These are phyloP conservation scores for Friedmanniomyces endolithicus DNA, from an alignment of 495 filamentous ascomycete genomes.

Conservation along the genomic window DNA sequence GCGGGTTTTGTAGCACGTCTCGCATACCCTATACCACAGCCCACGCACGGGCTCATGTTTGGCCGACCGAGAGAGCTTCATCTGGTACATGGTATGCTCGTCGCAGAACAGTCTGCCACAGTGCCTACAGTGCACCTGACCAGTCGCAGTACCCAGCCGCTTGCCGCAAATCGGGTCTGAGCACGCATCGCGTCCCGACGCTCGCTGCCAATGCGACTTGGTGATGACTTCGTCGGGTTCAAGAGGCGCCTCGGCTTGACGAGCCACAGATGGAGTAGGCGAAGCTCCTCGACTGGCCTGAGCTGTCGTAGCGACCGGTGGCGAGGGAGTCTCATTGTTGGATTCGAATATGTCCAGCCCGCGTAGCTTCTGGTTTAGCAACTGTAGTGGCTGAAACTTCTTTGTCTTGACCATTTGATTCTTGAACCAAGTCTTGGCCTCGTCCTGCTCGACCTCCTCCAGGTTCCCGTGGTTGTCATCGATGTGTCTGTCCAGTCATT, in stretches of 20 bases:
- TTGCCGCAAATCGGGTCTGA: slow-evolving; percentile 78
- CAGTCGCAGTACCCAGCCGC: slow-evolving; percentile 62
- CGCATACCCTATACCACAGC: slow-evolving; percentile 88
- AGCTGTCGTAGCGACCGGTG: not conserved
- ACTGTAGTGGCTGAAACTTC: slow-evolving; percentile 83
- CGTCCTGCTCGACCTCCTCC: slow-evolving; percentile 86
- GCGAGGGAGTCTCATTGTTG: slow-evolving; percentile 45
- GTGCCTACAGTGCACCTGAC: slow-evolving; percentile 80
- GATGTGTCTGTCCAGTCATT: slow-evolving; percentile 53
- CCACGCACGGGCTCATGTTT: slow-evolving; percentile 85
- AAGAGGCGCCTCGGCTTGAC: slow-evolving; percentile 29
- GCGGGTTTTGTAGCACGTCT: slow-evolving; percentile 93
- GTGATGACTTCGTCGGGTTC: slow-evolving; percentile 87
- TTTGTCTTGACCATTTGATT: slow-evolving; percentile 92
- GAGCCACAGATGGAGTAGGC: slow-evolving; percentile 27
- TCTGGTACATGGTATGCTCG: slow-evolving; percentile 98
- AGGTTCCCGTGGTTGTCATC: slow-evolving; percentile 89
- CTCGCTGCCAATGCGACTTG: slow-evolving; percentile 75
- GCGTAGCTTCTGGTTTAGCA: slow-evolving; percentile 88
- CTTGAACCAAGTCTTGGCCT: slow-evolving; percentile 97
- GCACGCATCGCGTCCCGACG: slow-evolving; percentile 61
- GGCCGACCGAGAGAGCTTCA: slow-evolving; percentile 86
- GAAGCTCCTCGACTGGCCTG: slow-evolving; percentile 17
- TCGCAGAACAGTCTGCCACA: slow-evolving; percentile 93
- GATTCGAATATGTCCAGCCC: slow-evolving; percentile 96